Evolutionary conservation across 225 moss, liverwort and hornwort species (phyloP).

Genomic region (Pleurozium schreberi): DNA sequence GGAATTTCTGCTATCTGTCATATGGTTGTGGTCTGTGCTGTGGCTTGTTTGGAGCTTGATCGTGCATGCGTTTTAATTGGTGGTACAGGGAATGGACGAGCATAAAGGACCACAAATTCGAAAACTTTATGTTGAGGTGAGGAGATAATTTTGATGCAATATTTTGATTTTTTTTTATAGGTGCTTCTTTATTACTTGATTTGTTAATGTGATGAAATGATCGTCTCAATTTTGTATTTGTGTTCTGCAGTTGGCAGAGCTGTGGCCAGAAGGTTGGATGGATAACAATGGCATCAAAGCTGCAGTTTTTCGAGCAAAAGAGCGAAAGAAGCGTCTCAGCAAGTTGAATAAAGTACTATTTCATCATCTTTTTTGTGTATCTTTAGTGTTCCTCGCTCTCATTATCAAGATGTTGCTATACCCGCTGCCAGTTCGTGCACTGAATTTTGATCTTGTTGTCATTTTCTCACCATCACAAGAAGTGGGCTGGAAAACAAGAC

Average conservation of each 20-base stretch:
- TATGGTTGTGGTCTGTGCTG: background rate
- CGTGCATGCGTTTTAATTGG: background rate
- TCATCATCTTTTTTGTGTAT: background rate
- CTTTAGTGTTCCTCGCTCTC: background rate
- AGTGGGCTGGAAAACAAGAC: background rate
- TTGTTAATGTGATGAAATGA: background rate
- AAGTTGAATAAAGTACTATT: constrained; percentile 59
- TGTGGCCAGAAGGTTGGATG: constrained; percentile 99
- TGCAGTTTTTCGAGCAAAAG: constrained; percentile 74
- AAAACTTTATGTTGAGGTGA: constrained; percentile 91
- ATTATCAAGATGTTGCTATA: background rate
- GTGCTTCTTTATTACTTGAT: background rate
- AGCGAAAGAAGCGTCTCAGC: constrained; percentile 73
- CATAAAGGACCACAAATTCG: constrained; percentile 97
- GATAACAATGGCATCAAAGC: constrained; percentile 91
- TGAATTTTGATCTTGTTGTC: background rate
- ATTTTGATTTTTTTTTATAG: background rate
- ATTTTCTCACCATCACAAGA: background rate
- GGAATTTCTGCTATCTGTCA: background rate
- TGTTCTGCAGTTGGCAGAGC: constrained; percentile 71
- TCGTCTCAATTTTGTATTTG: background rate
- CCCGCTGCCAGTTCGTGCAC: background rate
- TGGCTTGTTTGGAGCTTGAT: background rate
- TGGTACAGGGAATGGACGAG: constrained; percentile 95
- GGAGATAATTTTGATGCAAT: background rate